These are phyloP conservation scores for Colletotrichum lini DNA, from an alignment of 2,329 filamentous ascomycete species.

Conservation along the genomic window DNA sequence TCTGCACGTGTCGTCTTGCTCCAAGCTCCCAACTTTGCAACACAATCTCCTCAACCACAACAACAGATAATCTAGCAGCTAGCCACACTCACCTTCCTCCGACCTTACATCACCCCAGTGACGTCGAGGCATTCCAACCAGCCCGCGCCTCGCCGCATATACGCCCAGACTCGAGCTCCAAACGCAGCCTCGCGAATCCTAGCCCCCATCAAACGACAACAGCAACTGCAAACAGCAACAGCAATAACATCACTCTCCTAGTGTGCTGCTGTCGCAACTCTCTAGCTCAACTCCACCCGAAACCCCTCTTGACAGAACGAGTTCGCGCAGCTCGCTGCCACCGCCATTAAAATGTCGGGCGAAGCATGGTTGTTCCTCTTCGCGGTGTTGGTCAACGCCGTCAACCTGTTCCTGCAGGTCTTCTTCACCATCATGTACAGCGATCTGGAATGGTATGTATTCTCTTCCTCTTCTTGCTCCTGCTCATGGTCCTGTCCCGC, in stretches of 20 bases:
- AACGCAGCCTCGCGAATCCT: constrained; percentile 28
- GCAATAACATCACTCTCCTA: background rate
- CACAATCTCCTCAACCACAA: constrained; percentile 28
- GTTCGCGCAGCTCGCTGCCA: constrained; percentile 33
- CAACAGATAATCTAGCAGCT: background rate
- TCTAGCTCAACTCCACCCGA: constrained; percentile 11
- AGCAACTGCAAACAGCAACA: constrained; percentile 1
- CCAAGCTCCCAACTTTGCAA: constrained; percentile 5
- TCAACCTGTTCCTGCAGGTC: constrained; percentile 99
- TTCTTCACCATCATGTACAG: constrained; percentile 99
- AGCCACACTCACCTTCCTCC: constrained; percentile 3
- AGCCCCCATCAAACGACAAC: constrained; percentile 31
- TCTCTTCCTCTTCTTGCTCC: background rate
- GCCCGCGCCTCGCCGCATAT: constrained; percentile 26
- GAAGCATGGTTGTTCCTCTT: constrained; percentile 99
- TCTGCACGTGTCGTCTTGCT: constrained; percentile 31
- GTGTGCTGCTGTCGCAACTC: constrained; percentile 4
- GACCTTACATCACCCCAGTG: constrained; percentile 39
- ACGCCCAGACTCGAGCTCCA: constrained; percentile 12
- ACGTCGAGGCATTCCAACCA: constrained; percentile 40
- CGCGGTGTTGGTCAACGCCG: constrained; percentile 98
- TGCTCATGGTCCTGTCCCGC: background rate
- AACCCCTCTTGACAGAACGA: constrained; percentile 2
- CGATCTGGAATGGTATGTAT: constrained; percentile 96
- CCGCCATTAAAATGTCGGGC: constrained; percentile 80